phyloP scores from a whole-genome alignment of 129 eudicot species.

The Mikania micrantha region DNA sequence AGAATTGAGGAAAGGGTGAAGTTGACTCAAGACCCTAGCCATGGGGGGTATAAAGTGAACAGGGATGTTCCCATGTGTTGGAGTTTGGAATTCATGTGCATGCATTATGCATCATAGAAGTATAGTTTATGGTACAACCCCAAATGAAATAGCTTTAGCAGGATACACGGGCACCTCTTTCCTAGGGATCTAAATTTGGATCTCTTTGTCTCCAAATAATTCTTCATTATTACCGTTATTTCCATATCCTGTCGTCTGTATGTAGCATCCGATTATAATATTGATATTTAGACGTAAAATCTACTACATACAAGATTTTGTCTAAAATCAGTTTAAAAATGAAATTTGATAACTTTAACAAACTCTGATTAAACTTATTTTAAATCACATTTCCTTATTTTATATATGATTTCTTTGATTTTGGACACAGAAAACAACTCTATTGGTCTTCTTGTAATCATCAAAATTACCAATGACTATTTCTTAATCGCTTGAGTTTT shows the following conservation, averaged over 20 bases:
- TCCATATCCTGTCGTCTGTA: not conserved
- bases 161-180: slow-evolving; percentile 4
- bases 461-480: too few species aligned
- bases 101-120: not conserved
- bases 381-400: too few species aligned
- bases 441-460: too few species aligned
- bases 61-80: slow-evolving; percentile 40
- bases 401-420: too few species aligned
- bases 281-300: too few species aligned
- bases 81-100: slow-evolving; percentile 27
- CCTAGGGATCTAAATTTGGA: slow-evolving; percentile 34
- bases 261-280: not conserved
- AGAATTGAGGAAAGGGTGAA: not conserved
- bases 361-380: too few species aligned
- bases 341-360: too few species aligned
- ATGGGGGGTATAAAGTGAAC: slow-evolving; percentile 12
- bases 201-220: slow-evolving; percentile 2
- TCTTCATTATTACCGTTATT: not conserved
- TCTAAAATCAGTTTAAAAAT: too few species aligned
- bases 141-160: too few species aligned
- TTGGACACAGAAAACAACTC: too few species aligned
- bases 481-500: too few species aligned
- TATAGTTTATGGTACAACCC: slow-evolving; percentile 18
- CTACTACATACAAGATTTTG: too few species aligned
- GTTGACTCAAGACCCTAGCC: slow-evolving; percentile 8